A percentile compares a stretch with the other conserved stretches of the same genome.
Conservation (phyloP, 2,329 filamentous ascomycete species). For the Reticulascus tulasneorum region DNA sequence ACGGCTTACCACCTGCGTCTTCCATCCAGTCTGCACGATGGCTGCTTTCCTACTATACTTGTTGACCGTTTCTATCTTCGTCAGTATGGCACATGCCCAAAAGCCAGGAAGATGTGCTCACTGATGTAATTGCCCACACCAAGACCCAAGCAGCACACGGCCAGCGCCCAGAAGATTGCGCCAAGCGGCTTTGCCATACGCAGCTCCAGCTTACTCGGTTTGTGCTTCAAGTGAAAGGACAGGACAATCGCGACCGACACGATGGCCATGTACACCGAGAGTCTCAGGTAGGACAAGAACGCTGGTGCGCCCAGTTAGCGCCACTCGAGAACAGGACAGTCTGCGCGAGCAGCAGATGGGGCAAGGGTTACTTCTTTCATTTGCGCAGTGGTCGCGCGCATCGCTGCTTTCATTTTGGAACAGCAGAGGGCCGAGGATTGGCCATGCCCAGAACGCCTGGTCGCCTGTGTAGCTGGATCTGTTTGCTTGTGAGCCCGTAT, state of each 20-base stretch:
- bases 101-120: conserved; percentile 27
- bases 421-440: conserved; percentile 62
- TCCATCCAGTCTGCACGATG: conserved; percentile 89
- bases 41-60: conserved; percentile 76
- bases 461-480: conserved; percentile 22
- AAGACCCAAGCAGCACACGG: conserved; percentile 68
- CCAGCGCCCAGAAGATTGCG: conserved; percentile 80
- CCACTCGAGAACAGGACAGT: not conserved
- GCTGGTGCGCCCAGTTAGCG: conserved; percentile 32
- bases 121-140: conserved; percentile 86
- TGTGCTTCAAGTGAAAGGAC: conserved; percentile 81
- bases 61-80: conserved; percentile 57
- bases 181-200: conserved; percentile 80
- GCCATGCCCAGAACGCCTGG: conserved; percentile 54
- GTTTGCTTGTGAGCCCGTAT: not conserved
- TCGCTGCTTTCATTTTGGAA: conserved; percentile 74
- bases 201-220: conserved; percentile 67
- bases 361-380: conserved; percentile 60
- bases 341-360: not conserved
- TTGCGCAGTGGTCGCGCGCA: conserved; percentile 74
- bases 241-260: conserved; percentile 87
- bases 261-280: conserved; percentile 86
- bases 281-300: conserved; percentile 86
- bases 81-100: not conserved
- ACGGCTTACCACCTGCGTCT: conserved; percentile 72